A percentile compares a stretch with the other conserved stretches of the same genome.
phyloP scores from a whole-genome alignment of 2,329 filamentous ascomycete genomes.

The Geosmithia flava region DNA sequence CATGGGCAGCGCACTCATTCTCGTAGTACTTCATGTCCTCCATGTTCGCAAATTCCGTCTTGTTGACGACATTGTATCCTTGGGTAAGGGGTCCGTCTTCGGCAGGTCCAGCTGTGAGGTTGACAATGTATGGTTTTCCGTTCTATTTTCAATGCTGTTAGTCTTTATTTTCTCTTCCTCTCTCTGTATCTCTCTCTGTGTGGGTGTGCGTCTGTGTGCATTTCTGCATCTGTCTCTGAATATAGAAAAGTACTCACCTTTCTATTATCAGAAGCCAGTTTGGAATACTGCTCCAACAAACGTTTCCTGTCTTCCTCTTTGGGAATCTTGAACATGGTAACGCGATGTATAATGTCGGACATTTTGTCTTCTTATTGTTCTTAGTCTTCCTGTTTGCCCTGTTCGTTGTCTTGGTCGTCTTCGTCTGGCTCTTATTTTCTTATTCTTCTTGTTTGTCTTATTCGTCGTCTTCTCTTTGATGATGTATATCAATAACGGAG shows the following conservation, averaged over 20 bases:
- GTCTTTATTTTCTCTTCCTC: no score
- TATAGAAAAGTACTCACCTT: conserved; percentile 19
- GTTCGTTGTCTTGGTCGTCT: no score
- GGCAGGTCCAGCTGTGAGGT: conserved; percentile 38
- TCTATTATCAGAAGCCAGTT: conserved; percentile 23
- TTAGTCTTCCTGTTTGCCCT: no score
- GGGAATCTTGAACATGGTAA: conserved; percentile 42
- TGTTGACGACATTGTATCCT: conserved; percentile 52
- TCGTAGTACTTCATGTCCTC: conserved; percentile 65
- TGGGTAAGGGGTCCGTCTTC: conserved; percentile 47
- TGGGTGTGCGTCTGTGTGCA: neutral
- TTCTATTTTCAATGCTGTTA: conserved; percentile 38
- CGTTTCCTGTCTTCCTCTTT: conserved; percentile 27
- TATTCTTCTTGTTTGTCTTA: neutral
- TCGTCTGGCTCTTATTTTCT: no score
- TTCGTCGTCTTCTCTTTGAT: no score
- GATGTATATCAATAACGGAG: no score
- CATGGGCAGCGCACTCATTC: conserved; percentile 31
- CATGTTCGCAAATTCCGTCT: conserved; percentile 49
- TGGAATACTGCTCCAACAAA: conserved; percentile 31
- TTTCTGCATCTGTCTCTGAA: neutral
- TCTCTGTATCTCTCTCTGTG: neutral
- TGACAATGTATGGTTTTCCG: conserved; percentile 58
- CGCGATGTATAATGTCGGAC: conserved; percentile 29
- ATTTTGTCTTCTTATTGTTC: conserved; percentile 16